These are phyloP conservation scores for Biscutella laevigata DNA, from an alignment of 441 rosid genomes.

Conservation along the genomic window DNA sequence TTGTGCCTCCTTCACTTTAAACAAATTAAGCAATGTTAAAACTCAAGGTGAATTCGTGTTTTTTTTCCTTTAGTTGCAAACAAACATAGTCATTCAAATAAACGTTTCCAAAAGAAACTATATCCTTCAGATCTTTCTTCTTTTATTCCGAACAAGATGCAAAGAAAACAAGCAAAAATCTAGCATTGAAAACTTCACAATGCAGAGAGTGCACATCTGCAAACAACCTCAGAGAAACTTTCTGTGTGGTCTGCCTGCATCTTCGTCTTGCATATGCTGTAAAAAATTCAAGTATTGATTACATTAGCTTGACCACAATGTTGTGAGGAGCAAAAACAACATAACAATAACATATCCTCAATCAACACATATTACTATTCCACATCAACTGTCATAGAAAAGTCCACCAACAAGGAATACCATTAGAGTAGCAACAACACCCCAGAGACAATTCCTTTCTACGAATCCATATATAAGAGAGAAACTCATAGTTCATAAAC, in stretches of 20 bases:
- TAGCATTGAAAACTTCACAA: neutral
- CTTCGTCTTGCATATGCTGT: constrained; percentile 83
- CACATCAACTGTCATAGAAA: neutral
- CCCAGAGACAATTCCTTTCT: neutral
- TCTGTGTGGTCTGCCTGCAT: constrained; percentile 69
- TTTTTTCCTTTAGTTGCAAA: constrained; percentile 11
- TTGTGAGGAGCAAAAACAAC: neutral
- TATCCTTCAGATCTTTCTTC: constrained; percentile 11
- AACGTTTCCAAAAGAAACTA: neutral
- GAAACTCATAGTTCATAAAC: neutral
- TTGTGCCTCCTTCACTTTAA: no score
- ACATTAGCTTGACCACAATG: neutral
- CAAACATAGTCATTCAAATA: constrained; percentile 1
- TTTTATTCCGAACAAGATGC: neutral
- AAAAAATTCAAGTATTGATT: neutral
- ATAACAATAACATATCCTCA: neutral
- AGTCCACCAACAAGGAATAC: neutral
- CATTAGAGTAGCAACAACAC: neutral
- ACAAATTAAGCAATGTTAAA: no score
- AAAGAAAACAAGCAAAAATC: neutral
- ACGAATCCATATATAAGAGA: neutral
- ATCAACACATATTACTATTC: no score
- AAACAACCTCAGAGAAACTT: constrained; percentile 48
- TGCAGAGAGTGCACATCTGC: constrained; percentile 4
- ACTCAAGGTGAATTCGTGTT: neutral